Base-by-base conservation (phyloP, 2,329 filamentous ascomycete species). In the Stromatinia cepivora region DNA sequence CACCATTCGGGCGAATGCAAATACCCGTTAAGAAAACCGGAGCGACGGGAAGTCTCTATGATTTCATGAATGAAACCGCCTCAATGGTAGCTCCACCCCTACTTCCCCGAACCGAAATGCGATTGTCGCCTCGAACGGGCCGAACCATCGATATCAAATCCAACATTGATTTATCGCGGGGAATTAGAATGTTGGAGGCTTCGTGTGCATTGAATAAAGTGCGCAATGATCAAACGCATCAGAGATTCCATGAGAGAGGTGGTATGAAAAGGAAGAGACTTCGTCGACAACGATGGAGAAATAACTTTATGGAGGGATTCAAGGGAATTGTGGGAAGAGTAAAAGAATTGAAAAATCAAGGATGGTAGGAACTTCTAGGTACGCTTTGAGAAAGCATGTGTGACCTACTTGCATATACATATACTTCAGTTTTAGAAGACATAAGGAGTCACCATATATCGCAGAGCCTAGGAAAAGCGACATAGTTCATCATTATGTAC, bases 181-280 rank as follows among this genome's bases (percentile, higher is more conserved):
- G 71, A 8, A 72, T 78, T 25, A 62, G 69, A 45, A 50, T 75
- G 69, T 72, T 88, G 72, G 81, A 82, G 31, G 75, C 78, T 17
- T 72, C 81, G 66, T 81, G 84, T 73, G 74, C 76, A 53, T 79
- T 80, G 75, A 93, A 94, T 77, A 82, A 80, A 56, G 81, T 95
- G 64, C 82, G 80, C 73, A 70, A 62, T 3, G 88, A 92, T 75
- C 82, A 82, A 66, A 78, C 79, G 28, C 78, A 75, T 72, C 92
- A 95, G 80, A 83, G 84, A 72, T 92, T 88, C 76, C 90, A 96
- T 79, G 92, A 95, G 83, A 82, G 92, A 59, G 85, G 85, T 0
- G 92, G 92, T 2, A 76, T 92, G 76, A 93, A 91, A 85, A 85
- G 89, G 80, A 96, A 95, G 87, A 86, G 92, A 76, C 80, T 93